A percentile compares a stretch with the other conserved stretches of the same genome.
These are phyloP conservation scores for Cyclaneusma minus DNA, from an alignment of 2,329 filamentous ascomycete genomes.

Conservation along the genomic window DNA sequence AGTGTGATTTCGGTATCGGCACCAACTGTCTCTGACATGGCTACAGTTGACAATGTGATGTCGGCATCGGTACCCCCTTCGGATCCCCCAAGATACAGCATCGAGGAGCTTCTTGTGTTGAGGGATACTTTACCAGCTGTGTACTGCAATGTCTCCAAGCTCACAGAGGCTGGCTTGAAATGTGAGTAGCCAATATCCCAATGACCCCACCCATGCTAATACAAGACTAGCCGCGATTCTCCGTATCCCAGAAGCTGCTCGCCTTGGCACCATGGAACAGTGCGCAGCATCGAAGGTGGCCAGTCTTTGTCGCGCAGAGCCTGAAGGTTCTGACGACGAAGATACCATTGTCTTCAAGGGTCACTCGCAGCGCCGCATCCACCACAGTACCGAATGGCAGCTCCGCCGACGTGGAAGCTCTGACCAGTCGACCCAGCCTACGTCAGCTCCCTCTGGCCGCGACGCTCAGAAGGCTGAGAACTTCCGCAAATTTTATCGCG, in stretches of 20 bases:
- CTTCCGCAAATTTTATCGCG: slow-evolving; percentile 53
- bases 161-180: slow-evolving; percentile 3
- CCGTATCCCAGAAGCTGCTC: slow-evolving; percentile 11
- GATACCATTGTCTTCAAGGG: slow-evolving; percentile 2
- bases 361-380: not conserved
- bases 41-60: no score
- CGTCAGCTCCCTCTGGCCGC: slow-evolving; percentile 35
- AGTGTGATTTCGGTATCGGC: no score
- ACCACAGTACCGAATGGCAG: slow-evolving; percentile 11
- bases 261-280: no score
- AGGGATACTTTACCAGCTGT: slow-evolving; percentile 11
- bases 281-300: slow-evolving; percentile 10
- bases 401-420: slow-evolving; percentile 15
- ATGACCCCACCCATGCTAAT: not conserved
- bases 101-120: slow-evolving; percentile 13
- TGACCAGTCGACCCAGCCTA: slow-evolving; percentile 20
- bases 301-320: slow-evolving; percentile 10
- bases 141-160: slow-evolving; percentile 9
- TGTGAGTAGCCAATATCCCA: no score
- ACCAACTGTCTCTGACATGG: no score
- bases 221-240: slow-evolving; percentile 10
- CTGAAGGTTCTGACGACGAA: slow-evolving; percentile 4
- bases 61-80: no score
- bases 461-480: slow-evolving; percentile 43
- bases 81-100: no score